phyloP scores from a whole-genome alignment of 768 basidiomycete species.

The Trametes cingulata region DNA sequence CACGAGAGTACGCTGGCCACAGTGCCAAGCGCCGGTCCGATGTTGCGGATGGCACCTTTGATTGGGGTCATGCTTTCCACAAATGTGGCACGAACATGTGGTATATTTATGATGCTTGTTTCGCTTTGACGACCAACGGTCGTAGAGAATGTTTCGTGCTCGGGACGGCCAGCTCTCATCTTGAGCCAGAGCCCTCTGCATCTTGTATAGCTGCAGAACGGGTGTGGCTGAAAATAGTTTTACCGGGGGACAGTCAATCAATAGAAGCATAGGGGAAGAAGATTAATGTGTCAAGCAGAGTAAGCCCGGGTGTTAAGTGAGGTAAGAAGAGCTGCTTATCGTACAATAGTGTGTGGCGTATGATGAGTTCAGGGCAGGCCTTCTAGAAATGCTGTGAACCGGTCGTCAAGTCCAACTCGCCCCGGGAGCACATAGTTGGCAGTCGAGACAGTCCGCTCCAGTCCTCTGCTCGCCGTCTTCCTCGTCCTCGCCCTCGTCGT shows the following conservation, averaged over 20 bases:
- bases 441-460: constrained; percentile 29
- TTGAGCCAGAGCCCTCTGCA: too few relatives aligned
- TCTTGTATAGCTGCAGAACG: too few relatives aligned
- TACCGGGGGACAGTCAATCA: neutral
- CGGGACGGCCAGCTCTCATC: too few relatives aligned
- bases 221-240: neutral
- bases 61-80: neutral
- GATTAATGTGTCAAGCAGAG: neutral
- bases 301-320: neutral
- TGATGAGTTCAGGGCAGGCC: constrained; percentile 27
- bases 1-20: neutral
- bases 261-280: neutral
- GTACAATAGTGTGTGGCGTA: constrained; percentile 4
- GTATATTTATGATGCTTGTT: neutral
- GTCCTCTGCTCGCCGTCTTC: constrained; percentile 22
- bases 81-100: neutral
- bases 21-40: constrained; percentile 1
- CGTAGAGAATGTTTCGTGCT: too few relatives aligned
- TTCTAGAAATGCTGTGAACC: constrained; percentile 29
- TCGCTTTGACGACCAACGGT: neutral
- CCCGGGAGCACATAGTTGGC: constrained; percentile 19
- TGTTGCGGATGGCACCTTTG: neutral
- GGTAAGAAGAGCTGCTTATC: neutral
- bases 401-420: constrained; percentile 23
- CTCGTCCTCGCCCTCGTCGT: constrained; percentile 23